Evolutionary conservation across 495 filamentous ascomycete genomes (phyloP), one percentile per base, ranked within the genome.

Genomic region (Podospora fimiseda): DNA sequence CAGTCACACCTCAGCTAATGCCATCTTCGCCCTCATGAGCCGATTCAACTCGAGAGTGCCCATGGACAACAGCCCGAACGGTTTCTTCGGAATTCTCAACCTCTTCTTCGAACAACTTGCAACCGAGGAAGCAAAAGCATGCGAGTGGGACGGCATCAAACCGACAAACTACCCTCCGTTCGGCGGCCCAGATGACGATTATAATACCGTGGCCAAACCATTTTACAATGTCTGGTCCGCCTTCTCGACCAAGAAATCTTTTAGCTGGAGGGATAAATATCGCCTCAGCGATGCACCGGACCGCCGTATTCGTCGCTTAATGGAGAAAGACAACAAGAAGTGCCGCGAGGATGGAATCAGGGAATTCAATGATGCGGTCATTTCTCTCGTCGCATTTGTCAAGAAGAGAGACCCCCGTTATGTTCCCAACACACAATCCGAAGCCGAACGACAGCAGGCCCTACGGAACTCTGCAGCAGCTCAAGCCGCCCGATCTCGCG

Each of bases 281-380:
- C 81, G 85, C 33, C 77, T 85, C 41, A 84, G 83, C 0, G 90
- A 96, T 48, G 92, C 91, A 0, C 90, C 88, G 9, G 93, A 99
- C 70, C 83, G 93, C 47, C 81, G 85, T 36, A 71, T 87, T 21
- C 82, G 94, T 55, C 78, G 94, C 45, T 59, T 89, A 53, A 93
- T 97, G 83, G 94, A 96, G 64, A 95, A 95, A 65, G 91, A 96
- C 69, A 99, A 99, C 67, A 88, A 83, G 58, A 84, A 83, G 40
- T 69, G 87, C n/a, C 78, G 93, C 51, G 89, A 95, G 8, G 86
- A 88, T 36, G 88, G 80, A 1, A 81, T 89, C 23, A 80, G 85
- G 39, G 87, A 96, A 52, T 97, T 92, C 71, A 97, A 96, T 70
- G 89, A 95, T 57, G 85, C 88, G 9, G 91, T 99, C n/a, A 64